Evolutionary conservation across 257 asterid species (phyloP).

Genomic region (Ligustrum vulgare): DNA sequence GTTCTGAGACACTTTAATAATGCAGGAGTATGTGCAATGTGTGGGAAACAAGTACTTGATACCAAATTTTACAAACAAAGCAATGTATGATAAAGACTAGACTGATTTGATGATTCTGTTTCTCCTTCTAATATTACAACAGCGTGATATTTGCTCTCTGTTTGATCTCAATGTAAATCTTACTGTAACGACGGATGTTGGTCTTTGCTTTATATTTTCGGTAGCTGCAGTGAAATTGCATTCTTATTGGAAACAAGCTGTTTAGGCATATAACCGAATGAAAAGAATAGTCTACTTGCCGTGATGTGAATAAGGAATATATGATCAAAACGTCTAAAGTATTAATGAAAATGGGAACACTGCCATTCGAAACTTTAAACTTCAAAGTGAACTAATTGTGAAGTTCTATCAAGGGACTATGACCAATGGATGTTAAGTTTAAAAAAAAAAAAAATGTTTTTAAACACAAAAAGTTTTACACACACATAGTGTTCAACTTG

Average conservation of each 20-base stretch:
- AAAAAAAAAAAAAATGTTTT: no score
- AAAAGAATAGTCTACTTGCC: background rate
- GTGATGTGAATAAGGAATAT: background rate
- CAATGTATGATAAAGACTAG: constrained; percentile 56
- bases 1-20: constrained; percentile 17
- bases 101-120: background rate
- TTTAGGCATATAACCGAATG: no score
- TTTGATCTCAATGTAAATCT: constrained; percentile 11
- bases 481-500: constrained; percentile 2
- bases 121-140: constrained; percentile 12
- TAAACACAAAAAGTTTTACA: no score
- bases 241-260: no score
- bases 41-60: constrained; percentile 98
- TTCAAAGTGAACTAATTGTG: background rate
- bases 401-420: no score
- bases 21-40: constrained; percentile 99
- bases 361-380: no score
- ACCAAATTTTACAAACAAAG: constrained; percentile 95
- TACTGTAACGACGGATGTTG: background rate
- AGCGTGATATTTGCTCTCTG: background rate
- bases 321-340: background rate
- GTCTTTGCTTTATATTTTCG: background rate
- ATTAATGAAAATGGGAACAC: background rate
- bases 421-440: no score
- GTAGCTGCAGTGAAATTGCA: background rate